Evolutionary conservation across 768 basidiomycete species (phyloP), one percentile per base, ranked within the genome.

Genomic region (Mycena galericulata): DNA sequence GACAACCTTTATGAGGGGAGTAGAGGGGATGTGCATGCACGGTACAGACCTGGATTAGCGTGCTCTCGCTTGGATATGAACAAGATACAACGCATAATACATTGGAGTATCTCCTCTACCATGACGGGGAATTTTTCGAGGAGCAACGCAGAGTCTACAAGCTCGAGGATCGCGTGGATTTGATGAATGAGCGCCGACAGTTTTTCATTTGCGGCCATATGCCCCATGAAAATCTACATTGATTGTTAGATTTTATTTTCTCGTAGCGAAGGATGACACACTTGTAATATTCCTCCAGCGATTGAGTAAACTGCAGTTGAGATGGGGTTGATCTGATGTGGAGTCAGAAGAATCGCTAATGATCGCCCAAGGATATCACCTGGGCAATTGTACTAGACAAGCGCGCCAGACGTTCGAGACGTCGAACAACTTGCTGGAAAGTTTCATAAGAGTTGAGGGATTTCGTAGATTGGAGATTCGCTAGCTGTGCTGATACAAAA

Each of bases 371-470:
- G 14, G 36, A 2, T 2, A 41, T 32, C 41, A 62, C 62, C 40
- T 62, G 50, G 1, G 62, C 62, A 22, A 62, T 26, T 24, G 24
- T 40, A 22, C 40, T n/a, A 14, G 62, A 53, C n/a, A 62, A 54
- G 6, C 51, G 50, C 11, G 50, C 22, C 24, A 53, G 43, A 18
- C 5, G 8, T 14, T 61, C 60, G 4, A 61, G 60, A 20, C 60
- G 60, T 6, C 38, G 24, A 22, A 61, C 47, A 0, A 61, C 20
- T 20, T 51, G 47, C 24, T 61, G 60, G 34, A 61, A 50, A 14
- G 18, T 20, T 11, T 61, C 45, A 5, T 30, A 2, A 29, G 47
- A 12, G 30, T n/a, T 32, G 17, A 20, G 30, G 11, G 41, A 45
- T 40, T 22, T 24, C 4, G 3, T 24, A 8, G n/a, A 3, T 7